phyloP scores from a whole-genome alignment of 192 early-diverging fungal species.

The Coemansia sp. region DNA sequence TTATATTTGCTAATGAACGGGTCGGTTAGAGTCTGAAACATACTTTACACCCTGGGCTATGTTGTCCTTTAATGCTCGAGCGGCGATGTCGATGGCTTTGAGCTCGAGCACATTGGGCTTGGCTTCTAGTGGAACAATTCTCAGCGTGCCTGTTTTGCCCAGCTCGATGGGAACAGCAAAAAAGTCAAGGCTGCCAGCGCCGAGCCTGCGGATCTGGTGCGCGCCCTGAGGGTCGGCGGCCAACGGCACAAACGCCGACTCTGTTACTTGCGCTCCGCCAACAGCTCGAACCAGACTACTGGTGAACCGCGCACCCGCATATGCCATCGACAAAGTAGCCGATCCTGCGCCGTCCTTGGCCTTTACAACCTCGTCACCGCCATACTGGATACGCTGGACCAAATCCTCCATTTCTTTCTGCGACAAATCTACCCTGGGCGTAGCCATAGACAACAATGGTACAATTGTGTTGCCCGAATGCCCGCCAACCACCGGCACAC shows the following conservation, averaged over 20 bases:
- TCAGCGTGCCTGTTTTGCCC: conserved; percentile 73
- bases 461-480: conserved; percentile 97
- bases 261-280: conserved; percentile 69
- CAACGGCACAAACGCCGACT: conserved; percentile 76
- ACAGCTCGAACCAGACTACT: conserved; percentile 76
- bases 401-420: conserved; percentile 83
- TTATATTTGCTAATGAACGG: not conserved
- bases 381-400: conserved; percentile 95
- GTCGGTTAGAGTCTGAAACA: conserved; percentile 30
- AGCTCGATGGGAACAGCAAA: conserved; percentile 74
- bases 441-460: conserved; percentile 82
- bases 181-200: conserved; percentile 61
- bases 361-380: conserved; percentile 98
- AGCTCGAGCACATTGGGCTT: conserved; percentile 66
- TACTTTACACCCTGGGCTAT: conserved; percentile 83
- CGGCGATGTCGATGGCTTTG: conserved; percentile 69
- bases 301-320: conserved; percentile 85
- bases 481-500: conserved; percentile 86
- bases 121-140: conserved; percentile 67
- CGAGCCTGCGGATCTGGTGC: conserved; percentile 56
- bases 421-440: conserved; percentile 61
- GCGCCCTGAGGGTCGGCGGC: conserved; percentile 52
- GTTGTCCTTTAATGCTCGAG: conserved; percentile 83
- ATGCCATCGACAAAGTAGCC: conserved; percentile 85
- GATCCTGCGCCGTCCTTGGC: conserved; percentile 93